A percentile compares a stretch with the other conserved stretches of the same genome.
phyloP scores from a whole-genome alignment of 345 rosid genomes.

The Eucalyptus guilfoylei region DNA sequence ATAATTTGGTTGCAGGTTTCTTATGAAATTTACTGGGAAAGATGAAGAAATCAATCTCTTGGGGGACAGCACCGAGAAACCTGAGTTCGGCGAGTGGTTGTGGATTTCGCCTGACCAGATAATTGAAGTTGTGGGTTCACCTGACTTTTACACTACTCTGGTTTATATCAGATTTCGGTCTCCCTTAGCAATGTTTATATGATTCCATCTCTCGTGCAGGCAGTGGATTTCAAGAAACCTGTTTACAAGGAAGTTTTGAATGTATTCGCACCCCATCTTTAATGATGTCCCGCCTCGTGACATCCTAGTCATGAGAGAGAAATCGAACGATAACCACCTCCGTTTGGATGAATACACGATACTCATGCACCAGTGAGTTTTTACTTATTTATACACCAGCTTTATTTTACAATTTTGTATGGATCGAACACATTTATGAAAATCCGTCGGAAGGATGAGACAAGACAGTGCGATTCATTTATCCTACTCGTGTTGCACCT shows the following conservation, averaged over 20 bases:
- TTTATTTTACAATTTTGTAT: neutral
- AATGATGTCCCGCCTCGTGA: neutral
- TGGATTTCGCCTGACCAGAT: slow-evolving; percentile 74
- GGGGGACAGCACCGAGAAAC: slow-evolving; percentile 85
- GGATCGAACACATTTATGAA: neutral
- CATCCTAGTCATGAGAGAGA: neutral
- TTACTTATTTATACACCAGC: neutral
- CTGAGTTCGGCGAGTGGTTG: slow-evolving; percentile 84
- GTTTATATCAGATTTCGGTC: neutral
- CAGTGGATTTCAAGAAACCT: slow-evolving; percentile 84
- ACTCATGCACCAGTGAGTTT: neutral
- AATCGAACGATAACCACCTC: neutral
- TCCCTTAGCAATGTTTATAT: neutral
- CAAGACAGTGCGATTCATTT: neutral
- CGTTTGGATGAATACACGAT: neutral
- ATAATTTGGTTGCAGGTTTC: slow-evolving; percentile 45
- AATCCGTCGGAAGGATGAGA: neutral
- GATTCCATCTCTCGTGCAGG: slow-evolving; percentile 25
- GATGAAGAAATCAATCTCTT: slow-evolving; percentile 82
- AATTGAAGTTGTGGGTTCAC: slow-evolving; percentile 38
- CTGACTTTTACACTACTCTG: neutral
- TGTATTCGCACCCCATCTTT: slow-evolving; percentile 52
- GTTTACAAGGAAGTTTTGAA: slow-evolving; percentile 70
- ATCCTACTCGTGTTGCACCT: neutral
- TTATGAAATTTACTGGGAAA: slow-evolving; percentile 66